Percentiles rank a stretch among this genome's conserved stretches.
These are phyloP conservation scores for Rhizophagus clarus DNA, from an alignment of 192 early-diverging fungal genomes.

Conservation along the genomic window DNA sequence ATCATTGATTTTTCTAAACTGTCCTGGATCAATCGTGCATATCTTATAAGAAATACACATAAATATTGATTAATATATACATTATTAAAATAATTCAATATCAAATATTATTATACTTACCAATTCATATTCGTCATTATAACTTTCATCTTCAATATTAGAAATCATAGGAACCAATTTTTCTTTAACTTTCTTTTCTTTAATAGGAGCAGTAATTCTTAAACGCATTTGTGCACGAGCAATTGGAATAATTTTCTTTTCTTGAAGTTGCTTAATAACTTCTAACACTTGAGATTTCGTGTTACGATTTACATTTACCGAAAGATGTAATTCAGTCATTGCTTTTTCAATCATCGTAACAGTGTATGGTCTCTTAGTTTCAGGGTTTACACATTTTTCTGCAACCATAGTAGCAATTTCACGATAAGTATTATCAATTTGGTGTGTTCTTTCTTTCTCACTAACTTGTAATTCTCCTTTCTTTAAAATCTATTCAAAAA, in stretches of 20 bases:
- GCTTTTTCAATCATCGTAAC: constrained; percentile 99
- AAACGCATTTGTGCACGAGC: constrained; percentile 92
- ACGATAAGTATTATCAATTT: constrained; percentile 77
- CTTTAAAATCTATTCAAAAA: constrained; percentile 69
- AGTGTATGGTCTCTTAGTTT: constrained; percentile 92
- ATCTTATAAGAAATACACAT: constrained; percentile 45
- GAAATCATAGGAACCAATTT: constrained; percentile 62
- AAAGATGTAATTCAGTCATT: constrained; percentile 91
- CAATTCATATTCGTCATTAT: constrained; percentile 83
- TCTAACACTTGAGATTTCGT: constrained; percentile 92
- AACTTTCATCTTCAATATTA: constrained; percentile 75
- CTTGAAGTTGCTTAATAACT: constrained; percentile 90
- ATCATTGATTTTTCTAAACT: constrained; percentile 84
- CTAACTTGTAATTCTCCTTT: constrained; percentile 98
- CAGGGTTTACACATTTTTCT: constrained; percentile 94
- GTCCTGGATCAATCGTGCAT: constrained; percentile 89
- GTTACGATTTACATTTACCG: constrained; percentile 83
- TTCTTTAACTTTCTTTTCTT: constrained; percentile 90
- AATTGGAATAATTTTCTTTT: constrained; percentile 88
- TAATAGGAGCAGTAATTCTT: constrained; percentile 69
- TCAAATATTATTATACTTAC: constrained; percentile 43
- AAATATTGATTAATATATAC: too few relatives aligned
- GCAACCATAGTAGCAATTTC: constrained; percentile 97
- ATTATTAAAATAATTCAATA: constrained; percentile 8
- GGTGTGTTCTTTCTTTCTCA: constrained; percentile 91